Base-by-base conservation (phyloP, 805 yeast genomes). In the Nadsonia fulvescens region DNA sequence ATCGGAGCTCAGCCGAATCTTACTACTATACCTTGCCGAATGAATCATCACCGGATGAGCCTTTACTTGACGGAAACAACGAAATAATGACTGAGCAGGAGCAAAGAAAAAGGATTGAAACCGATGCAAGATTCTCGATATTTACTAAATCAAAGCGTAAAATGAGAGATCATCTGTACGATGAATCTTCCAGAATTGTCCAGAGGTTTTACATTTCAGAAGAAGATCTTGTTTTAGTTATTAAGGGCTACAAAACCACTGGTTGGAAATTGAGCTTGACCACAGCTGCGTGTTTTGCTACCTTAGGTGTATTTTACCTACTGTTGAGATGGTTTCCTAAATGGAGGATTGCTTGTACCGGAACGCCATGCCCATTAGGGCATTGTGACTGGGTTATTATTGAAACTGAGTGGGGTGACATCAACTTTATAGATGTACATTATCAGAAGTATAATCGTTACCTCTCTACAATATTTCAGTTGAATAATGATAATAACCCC, bases 161-260 rank as follows among this genome's bases (percentile, higher is more conserved):
- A 14, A 18, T 14, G 10, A 16, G 15, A 9, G 25, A 22, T 21
- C 28, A 18, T 2, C 31, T 15, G 12, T 27, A 27, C 18, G 22
- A 28, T 24, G 29, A 27, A 18, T 22, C 18, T 6, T 25, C 22
- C 15, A 22, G 22, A 12, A 28, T 25, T 9, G 25, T 27, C 31
- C 99, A 89, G 50, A 61, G 94, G 31, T 81, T 77, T 47, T 89
- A 86, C 47, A 65, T 89, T 34, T 83, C 94, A 0, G 96, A 89
- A 47, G 98, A 89, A 46, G 99, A 89, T 54, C 56, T 89, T 42
- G 86, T 86, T 8, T 66, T 89, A 32, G 94, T 93, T 34, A 76
- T 89, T 34, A 98, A 95, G 0, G 96, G 96, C 4, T 89, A 78
- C 47, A 49, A 49, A 28, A 65, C 70, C 9, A 63, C 71, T 8